Percentiles rank a stretch among this genome's conserved stretches.
phyloP scores from a whole-genome alignment of 1,284 basidiomycete species.

The Earliella scabrosa region DNA sequence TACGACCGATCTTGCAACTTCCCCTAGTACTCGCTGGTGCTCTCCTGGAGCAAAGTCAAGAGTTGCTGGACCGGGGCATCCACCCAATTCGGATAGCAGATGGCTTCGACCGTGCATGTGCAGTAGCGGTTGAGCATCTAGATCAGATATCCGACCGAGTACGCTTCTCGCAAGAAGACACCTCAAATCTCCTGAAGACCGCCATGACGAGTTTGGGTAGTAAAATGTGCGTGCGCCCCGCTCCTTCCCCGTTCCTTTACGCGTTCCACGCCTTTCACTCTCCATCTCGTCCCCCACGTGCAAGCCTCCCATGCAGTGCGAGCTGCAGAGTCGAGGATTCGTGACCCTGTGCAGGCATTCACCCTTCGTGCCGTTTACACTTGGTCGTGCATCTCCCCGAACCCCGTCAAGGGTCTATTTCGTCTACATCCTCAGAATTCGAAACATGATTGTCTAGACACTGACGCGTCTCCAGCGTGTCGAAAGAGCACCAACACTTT shows the following conservation, averaged over 20 bases:
- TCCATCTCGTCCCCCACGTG: background rate
- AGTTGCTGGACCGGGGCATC: slow-evolving; percentile 94
- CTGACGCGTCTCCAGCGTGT: slow-evolving; percentile 68
- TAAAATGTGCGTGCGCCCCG: slow-evolving; percentile 78
- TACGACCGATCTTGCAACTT: background rate
- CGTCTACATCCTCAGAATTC: no score
- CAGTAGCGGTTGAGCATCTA: slow-evolving; percentile 88
- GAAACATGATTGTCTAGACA: no score
- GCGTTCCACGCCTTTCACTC: background rate
- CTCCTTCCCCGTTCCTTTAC: background rate
- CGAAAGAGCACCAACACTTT: slow-evolving; percentile 94
- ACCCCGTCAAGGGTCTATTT: no score
- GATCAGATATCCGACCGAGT: slow-evolving; percentile 93
- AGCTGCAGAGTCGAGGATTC: no score
- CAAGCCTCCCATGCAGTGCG: no score
- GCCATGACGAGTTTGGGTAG: slow-evolving; percentile 96
- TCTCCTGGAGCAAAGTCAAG: slow-evolving; percentile 88
- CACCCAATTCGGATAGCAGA: slow-evolving; percentile 99
- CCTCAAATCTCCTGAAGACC: slow-evolving; percentile 89
- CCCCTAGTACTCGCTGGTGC: slow-evolving; percentile 91
- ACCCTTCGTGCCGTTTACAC: no score
- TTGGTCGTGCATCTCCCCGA: no score
- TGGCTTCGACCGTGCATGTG: slow-evolving; percentile 94
- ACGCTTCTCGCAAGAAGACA: slow-evolving; percentile 83
- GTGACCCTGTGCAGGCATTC: no score